phyloP scores from a whole-genome alignment of 2,329 filamentous ascomycete genomes.

The Proliferodiscus dingleyae region DNA sequence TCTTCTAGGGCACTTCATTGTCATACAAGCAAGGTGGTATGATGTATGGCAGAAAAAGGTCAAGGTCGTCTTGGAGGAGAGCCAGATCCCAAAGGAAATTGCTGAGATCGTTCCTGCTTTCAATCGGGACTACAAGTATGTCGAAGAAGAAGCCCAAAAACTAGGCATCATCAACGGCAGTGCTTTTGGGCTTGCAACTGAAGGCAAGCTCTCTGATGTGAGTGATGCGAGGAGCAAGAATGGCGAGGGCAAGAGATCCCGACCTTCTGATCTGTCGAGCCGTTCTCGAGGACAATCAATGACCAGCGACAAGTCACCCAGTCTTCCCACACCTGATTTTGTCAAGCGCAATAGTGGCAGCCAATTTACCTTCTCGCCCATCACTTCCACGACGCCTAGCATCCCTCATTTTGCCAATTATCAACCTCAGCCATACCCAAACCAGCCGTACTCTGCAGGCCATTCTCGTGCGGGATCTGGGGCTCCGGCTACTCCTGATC shows the following conservation, averaged over 20 bases:
- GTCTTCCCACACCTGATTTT: conserved; percentile 62
- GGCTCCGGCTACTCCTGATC: conserved; percentile 52
- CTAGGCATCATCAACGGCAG: conserved; percentile 76
- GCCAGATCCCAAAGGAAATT: conserved; percentile 59
- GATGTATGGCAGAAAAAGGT: conserved; percentile 80
- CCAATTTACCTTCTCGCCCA: conserved; percentile 58
- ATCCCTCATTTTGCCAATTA: conserved; percentile 54
- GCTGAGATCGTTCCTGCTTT: conserved; percentile 74
- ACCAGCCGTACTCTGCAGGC: conserved; percentile 44
- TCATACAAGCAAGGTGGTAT: conserved; percentile 80
- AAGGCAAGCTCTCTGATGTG: conserved; percentile 34
- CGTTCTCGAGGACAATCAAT: conserved; percentile 56
- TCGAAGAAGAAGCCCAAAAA: conserved; percentile 65
- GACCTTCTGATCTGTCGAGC: conserved; percentile 27
- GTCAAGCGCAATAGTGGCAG: conserved; percentile 56
- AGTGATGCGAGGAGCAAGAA: conserved; percentile 31
- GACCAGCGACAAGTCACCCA: conserved; percentile 58
- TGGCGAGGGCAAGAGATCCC: conserved; percentile 31
- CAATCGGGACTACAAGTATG: conserved; percentile 70
- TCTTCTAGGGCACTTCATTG: conserved; percentile 77
- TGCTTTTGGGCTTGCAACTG: conserved; percentile 32
- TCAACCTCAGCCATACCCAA: conserved; percentile 34
- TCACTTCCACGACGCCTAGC: conserved; percentile 39
- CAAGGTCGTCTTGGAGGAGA: conserved; percentile 64
- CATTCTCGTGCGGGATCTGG: conserved; percentile 54